phyloP scores from a whole-genome alignment of 1,139 yeast species.

The Candida sp. region DNA sequence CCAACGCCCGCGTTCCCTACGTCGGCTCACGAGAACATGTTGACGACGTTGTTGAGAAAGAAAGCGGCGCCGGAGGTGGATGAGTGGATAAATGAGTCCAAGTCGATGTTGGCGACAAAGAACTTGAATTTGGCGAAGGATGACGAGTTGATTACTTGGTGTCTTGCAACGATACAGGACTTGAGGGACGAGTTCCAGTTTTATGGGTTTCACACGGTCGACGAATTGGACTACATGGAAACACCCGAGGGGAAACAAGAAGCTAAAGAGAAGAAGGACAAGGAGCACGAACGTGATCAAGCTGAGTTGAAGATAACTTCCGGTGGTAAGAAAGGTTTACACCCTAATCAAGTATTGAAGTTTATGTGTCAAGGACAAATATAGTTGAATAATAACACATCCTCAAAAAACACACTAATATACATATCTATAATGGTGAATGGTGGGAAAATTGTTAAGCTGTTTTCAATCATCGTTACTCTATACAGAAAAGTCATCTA shows the following conservation, averaged over 20 bases:
- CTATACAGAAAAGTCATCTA: background rate
- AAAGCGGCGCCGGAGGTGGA: slow-evolving; percentile 91
- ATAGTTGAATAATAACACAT: slow-evolving; percentile 6
- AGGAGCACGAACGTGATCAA: slow-evolving; percentile 30
- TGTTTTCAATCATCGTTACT: background rate
- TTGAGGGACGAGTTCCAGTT: slow-evolving; percentile 62
- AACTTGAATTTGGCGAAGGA: slow-evolving; percentile 33
- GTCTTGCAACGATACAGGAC: slow-evolving; percentile 54
- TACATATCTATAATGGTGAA: background rate
- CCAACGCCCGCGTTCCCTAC: slow-evolving; percentile 89
- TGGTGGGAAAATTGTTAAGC: background rate
- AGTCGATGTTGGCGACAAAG: slow-evolving; percentile 21
- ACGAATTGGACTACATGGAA: slow-evolving; percentile 43
- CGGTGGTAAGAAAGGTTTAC: slow-evolving; percentile 36
- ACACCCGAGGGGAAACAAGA: slow-evolving; percentile 46
- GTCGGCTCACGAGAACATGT: slow-evolving; percentile 77
- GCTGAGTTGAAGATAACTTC: slow-evolving; percentile 31
- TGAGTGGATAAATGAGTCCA: slow-evolving; percentile 77
- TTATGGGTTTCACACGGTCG: slow-evolving; percentile 60
- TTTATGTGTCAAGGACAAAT: slow-evolving; percentile 46
- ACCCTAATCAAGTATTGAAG: slow-evolving; percentile 42
- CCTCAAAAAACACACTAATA: background rate
- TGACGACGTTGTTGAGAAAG: slow-evolving; percentile 84
- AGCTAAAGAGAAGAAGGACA: slow-evolving; percentile 28
- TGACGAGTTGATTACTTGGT: slow-evolving; percentile 68